phyloP scores from a whole-genome alignment of 2,329 filamentous ascomycete genomes.

The Truncatella angustata region DNA sequence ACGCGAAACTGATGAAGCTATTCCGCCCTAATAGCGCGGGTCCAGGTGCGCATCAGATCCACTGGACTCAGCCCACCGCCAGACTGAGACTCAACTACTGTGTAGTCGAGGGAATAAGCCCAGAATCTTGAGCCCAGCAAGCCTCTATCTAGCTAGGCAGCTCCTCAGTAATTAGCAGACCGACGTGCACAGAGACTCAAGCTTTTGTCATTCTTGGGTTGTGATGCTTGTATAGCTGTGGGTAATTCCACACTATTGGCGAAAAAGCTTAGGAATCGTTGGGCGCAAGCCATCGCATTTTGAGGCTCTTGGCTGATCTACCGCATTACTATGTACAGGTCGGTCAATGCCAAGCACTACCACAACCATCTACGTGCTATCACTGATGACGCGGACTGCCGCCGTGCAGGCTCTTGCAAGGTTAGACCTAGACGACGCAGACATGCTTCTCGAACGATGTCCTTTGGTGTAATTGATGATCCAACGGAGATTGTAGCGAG shows the following conservation, averaged over 20 bases:
- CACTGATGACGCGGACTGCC: neutral
- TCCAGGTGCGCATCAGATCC: neutral
- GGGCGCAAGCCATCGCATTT: neutral
- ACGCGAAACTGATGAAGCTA: neutral
- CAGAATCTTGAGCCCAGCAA: neutral
- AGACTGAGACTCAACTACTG: neutral
- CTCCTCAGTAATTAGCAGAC: no score
- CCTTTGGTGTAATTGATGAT: neutral
- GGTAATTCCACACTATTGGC: neutral
- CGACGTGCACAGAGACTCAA: neutral
- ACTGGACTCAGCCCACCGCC: neutral
- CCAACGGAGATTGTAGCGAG: neutral
- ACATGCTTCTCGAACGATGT: slow-evolving; percentile 3
- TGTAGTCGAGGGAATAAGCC: no score
- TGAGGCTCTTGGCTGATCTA: no score
- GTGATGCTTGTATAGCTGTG: neutral
- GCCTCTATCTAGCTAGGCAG: no score
- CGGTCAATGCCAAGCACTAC: neutral
- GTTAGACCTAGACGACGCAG: neutral
- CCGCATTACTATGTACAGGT: no score
- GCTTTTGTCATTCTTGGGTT: neutral
- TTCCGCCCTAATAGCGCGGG: neutral
- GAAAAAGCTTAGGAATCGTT: neutral
- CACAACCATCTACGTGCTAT: neutral
- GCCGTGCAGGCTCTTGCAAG: no score